These are phyloP conservation scores for Hirschfeldia incana DNA, from an alignment of 345 rosid species.

Conservation along the genomic window DNA sequence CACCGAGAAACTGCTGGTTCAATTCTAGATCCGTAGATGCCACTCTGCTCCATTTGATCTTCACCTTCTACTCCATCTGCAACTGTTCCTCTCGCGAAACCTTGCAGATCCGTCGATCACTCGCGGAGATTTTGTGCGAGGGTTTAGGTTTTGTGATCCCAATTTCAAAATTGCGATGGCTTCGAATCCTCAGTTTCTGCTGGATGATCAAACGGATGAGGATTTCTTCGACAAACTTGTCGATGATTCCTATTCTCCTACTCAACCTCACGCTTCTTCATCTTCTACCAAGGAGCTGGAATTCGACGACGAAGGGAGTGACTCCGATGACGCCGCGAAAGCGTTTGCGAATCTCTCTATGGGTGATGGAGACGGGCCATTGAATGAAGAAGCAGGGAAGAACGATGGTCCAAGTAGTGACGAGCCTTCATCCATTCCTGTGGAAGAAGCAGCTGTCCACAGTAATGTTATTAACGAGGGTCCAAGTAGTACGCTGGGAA, in stretches of 20 bases:
- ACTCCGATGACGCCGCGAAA: conserved; percentile 54
- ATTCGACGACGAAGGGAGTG: conserved; percentile 43
- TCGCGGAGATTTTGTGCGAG: conserved; percentile 20
- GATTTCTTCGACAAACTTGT: conserved; percentile 96
- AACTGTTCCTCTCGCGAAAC: conserved; percentile 12
- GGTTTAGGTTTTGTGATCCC: conserved; percentile 26
- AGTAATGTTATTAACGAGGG: conserved; percentile 31
- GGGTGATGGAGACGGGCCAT: conserved; percentile 35
- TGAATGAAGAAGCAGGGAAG: conserved; percentile 35
- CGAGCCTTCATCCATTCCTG: conserved; percentile 19
- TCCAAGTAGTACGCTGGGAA: conserved; percentile 8
- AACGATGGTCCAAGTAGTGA: conserved; percentile 30
- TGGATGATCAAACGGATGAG: conserved; percentile 98
- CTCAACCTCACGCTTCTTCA: conserved; percentile 19
- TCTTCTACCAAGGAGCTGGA: conserved; percentile 30
- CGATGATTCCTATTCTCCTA: conserved; percentile 54
- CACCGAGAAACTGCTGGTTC: conserved; percentile 13
- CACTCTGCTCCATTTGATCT: conserved; percentile 21
- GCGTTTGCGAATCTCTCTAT: conserved; percentile 64
- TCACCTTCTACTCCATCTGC: conserved; percentile 18
- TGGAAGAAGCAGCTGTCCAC: conserved; percentile 32
- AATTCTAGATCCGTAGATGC: conserved; percentile 14
- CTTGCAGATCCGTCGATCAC: conserved; percentile 29
- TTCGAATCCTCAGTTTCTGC: conserved; percentile 67
- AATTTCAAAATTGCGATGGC: conserved; percentile 50